Base-by-base conservation (phyloP, 179 eudicot species). In the Beta lomatogona region DNA sequence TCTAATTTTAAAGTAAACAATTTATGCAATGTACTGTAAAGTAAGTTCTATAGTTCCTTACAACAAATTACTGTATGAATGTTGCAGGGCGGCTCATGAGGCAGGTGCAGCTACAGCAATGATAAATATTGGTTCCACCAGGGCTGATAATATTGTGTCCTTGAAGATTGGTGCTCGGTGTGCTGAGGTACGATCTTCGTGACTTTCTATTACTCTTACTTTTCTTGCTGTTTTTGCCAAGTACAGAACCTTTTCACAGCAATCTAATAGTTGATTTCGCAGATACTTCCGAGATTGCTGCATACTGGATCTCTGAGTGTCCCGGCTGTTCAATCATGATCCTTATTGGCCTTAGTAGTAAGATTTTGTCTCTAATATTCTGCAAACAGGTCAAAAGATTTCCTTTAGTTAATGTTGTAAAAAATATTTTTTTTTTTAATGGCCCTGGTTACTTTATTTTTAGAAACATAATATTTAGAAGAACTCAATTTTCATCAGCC, bases 71-170 rank as follows among this genome's bases (percentile, higher is more conserved):
- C 55, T 16, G 69, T 79, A 21, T 81, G 60, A 16, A 63, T 77
- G 58, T 63, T 88, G 64, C 93, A 95, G 99, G 73, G 94, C 98
- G 73, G 99, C 98, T 81, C 90, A 90, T 59, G 98, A 95, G 76
- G 94, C 93, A 52, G 98, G 99, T 85, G 99, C 99, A 65, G 87
- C 94, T 68, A 92, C 91, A 75, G 99, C 95, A 50, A 94, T 90
- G 77, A 88, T 95, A 80, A 95, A 91, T 84, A 58, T 95, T 19
- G 99, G 97, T 75, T 82, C 58, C 50, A 94, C 92, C 9, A 85
- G 99, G 83, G 99, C 99, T 36, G 99, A 95, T 83, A 88, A 87
- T 79, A 77, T 95, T 79, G 97, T 92, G 68, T 91, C 93, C 72
- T 83, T 95, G 86, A 95, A 91, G 81, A 91, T 95, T 45, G 88